Base-by-base conservation (phyloP, 2,329 filamentous ascomycete genomes). In the Tolypocladium cylindrosporum region DNA sequence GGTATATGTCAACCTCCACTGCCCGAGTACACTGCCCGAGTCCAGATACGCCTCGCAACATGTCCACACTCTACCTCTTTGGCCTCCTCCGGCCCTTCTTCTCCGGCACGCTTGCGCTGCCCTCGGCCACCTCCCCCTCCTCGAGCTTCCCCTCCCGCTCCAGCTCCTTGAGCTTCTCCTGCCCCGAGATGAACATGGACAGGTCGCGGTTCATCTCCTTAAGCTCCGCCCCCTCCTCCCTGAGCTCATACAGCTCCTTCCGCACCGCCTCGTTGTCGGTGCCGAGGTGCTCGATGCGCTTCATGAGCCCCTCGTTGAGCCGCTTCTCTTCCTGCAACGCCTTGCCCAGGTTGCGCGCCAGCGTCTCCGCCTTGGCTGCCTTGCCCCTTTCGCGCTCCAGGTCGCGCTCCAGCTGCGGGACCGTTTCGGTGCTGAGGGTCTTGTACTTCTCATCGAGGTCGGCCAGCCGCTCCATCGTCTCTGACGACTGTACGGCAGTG, bases 131-230 rank as follows among this genome's bases (percentile, higher is more conserved):
- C 70, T 93, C 89, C n/a, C 88, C 89, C 39, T 84, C 82, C 58
- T 83, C 79, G 40, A 82, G 65, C 62, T 78, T 70, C 0, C 81
- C 85, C 63, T 80, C 80, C 36, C 80, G 81, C 69, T 84, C 82
- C 73, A 91, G 74, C 71, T 87, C 82, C 74, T 83, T 87, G 65
- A 97, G 73, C 72, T 91, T 93, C 72, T 94, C 86, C 71, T 89
- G 85, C 0, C 90, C 88, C 24, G 85, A 89, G 60, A 97, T 93
- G 67, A 93, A 96, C 80, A 96, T 92, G 55, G 80, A 86, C 69
- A 97, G 70, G 69, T 97, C 93, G 16, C 89, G 82, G 68, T 96
- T 96, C 79, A 91, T 88, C 70, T 96, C 91, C 63, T 86, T 84
- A 50, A 96, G 74, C 64, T 96, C 91, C 43, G 76, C 79, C 63